Evolutionary conservation across 2,329 filamentous ascomycete species (phyloP), one percentile per base, ranked within the genome.

Genomic region (Ramularia collo-cygni): DNA sequence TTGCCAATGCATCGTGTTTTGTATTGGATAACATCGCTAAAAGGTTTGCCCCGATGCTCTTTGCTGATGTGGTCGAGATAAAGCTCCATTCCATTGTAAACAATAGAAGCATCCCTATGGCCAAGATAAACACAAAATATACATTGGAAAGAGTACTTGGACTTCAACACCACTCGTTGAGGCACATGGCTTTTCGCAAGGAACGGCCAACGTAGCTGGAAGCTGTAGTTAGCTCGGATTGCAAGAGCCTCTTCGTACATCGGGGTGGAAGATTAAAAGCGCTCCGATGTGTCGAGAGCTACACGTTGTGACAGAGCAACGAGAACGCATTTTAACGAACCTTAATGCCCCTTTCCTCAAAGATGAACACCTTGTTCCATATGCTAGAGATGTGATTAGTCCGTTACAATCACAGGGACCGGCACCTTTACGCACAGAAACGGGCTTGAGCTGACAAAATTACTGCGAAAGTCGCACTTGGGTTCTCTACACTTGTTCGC

Each of bases 171-270:
- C 36, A 56, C 52, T 16, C 56, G 54, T 33, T 61, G 63, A 40
- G 61, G 51, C 8, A 69, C 58, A 50, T 72, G 68, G 15, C 56
- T 63, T 47, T 71, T 70, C 8, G 68, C 68, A 2, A 72, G 57
- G 42, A 72, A 72, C 4, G 58, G 50, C 66, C 67, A 72, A 8
- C 67, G 65, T 43, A 67, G 69, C 9, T 62, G n/a, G n/a, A 24
- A 24, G 21, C 21, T 6, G 10, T 24, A 6, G 21, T 24, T 24
- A 24, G 21, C 6, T n/a, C n/a, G n/a, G n/a, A n/a, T n/a, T n/a
- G n/a, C n/a, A n/a, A n/a, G n/a, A n/a, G n/a, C n/a, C n/a, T n/a
- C n/a, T n/a, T n/a, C n/a, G n/a, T n/a, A n/a, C n/a, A n/a, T n/a
- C n/a, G n/a, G n/a, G n/a, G n/a, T n/a, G n/a, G n/a, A n/a, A n/a